Evolutionary conservation across 2,329 filamentous ascomycete species (phyloP).

Genomic region (Fusarium piperis): DNA sequence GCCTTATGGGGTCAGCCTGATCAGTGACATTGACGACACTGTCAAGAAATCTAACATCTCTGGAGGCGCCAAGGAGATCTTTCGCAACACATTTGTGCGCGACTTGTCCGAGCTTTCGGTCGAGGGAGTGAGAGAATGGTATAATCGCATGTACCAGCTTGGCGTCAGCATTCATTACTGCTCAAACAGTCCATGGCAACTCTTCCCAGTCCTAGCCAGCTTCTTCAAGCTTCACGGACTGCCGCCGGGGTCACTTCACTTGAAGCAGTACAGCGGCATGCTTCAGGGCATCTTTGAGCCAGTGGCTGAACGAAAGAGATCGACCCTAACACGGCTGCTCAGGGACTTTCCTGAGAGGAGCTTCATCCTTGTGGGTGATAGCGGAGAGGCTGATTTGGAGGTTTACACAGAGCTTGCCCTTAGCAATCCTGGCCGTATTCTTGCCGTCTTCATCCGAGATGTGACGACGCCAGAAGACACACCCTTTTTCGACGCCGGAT

Average conservation of each 20-base stretch:
- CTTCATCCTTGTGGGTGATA: slow-evolving; percentile 94
- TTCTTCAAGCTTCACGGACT: slow-evolving; percentile 85
- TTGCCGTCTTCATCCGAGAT: slow-evolving; percentile 93
- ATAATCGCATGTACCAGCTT: slow-evolving; percentile 77
- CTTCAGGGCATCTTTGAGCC: slow-evolving; percentile 98
- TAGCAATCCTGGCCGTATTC: slow-evolving; percentile 82
- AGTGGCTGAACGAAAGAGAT: slow-evolving; percentile 92
- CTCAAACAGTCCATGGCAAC: slow-evolving; percentile 99
- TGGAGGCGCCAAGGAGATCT: slow-evolving; percentile 89
- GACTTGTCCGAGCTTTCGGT: slow-evolving; percentile 84
- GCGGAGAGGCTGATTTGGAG: slow-evolving; percentile 95
- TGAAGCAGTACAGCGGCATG: slow-evolving; percentile 98
- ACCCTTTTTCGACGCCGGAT: slow-evolving; percentile 79
- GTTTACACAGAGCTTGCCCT: slow-evolving; percentile 95
- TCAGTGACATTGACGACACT: slow-evolving; percentile 98
- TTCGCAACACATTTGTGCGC: slow-evolving; percentile 93
- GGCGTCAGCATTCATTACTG: slow-evolving; percentile 95
- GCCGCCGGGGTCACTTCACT: slow-evolving; percentile 87
- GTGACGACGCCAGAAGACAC: slow-evolving; percentile 81
- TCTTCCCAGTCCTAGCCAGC: slow-evolving; percentile 87
- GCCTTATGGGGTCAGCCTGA: slow-evolving; percentile 84
- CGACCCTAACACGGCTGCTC: slow-evolving; percentile 85
- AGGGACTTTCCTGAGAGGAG: slow-evolving; percentile 88
- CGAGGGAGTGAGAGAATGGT: slow-evolving; percentile 91
- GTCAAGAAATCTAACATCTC: slow-evolving; percentile 95